Evolutionary conservation across 148 eudicot genomes (phyloP).

Genomic region (Polygonum maritimum): DNA sequence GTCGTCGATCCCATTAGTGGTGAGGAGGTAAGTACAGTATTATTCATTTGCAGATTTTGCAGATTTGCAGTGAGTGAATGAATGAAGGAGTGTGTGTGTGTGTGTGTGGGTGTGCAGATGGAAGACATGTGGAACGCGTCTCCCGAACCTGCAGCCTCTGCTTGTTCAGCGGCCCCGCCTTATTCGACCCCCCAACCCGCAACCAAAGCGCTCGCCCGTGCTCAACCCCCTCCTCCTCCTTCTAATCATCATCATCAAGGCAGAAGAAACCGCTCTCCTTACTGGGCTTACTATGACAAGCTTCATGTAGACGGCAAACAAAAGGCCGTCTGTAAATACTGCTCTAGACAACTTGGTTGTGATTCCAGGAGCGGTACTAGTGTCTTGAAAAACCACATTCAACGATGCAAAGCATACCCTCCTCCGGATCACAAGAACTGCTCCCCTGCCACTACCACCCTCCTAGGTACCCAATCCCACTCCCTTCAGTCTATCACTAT

Average conservation of each 20-base stretch:
- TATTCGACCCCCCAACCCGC: neutral
- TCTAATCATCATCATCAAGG: neutral
- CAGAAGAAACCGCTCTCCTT: constrained; percentile 5
- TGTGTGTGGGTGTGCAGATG: neutral
- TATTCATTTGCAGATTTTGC: no score
- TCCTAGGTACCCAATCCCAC: no score
- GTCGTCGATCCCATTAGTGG: neutral
- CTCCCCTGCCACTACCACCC: no score
- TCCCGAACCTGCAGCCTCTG: constrained; percentile 18
- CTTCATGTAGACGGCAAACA: neutral
- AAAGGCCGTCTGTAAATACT: neutral
- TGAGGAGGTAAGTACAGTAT: neutral
- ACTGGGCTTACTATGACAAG: constrained; percentile 12
- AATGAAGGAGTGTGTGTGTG: neutral
- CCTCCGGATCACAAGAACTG: neutral
- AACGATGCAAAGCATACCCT: neutral
- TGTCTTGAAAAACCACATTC: constrained; percentile 8
- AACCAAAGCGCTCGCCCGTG: neutral
- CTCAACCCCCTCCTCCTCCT: neutral
- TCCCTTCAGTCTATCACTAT: no score
- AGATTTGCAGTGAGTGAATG: neutral
- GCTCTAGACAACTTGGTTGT: constrained; percentile 31
- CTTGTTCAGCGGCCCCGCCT: constrained; percentile 13
- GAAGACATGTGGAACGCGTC: constrained; percentile 24
- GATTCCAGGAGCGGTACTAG: constrained; percentile 7